Evolutionary conservation across 805 yeast species (phyloP), one percentile per base, ranked within the genome.

Genomic region (Barnettozyma californica): DNA sequence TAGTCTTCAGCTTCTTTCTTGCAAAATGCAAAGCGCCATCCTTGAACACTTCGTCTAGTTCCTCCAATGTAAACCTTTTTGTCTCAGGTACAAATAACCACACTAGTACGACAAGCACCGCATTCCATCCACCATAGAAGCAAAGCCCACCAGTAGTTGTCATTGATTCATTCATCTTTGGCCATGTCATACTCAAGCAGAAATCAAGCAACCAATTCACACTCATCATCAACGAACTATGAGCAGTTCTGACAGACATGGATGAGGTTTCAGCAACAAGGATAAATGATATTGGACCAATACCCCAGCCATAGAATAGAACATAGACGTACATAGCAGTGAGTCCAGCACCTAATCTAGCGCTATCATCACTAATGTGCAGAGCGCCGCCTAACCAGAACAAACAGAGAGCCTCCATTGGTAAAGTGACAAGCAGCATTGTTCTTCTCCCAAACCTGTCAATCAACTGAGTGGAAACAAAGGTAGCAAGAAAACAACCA

Each of bases 41-140:
- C 34, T 57, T 73, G 61, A 85, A 86, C 16, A 85, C 86, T 44
- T 80, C 82, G 61, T 85, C 92, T 61, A 85, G 73, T 64, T 85
- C 89, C 66, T 86, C 94, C 58, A 85, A 75, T 0, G 92, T 82
- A 53, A 81, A 75, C 31, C 80, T 80, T 67, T 79, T 80, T 2
- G 91, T 84, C 61, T 84, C 91, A 3, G 90, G 66, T 21, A 71
- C 65, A 64, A 67, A 67, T 41, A 66, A 62, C 52, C 74, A 71
- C 19, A 78, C 77, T 49, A 74, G 57, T 59, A 71, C 67, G 66
- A 75, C 74, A 0, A 78, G 73, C 34, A 73, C 64, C 35, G 74
- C 50, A 55, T 75, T 75, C 75, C 78, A 76, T 10, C 75, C 80
- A 8, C 79, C 81, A 53, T 76, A 76, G 60, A 68, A 76, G 31